A percentile compares a stretch with the other conserved stretches of the same genome.
These are phyloP conservation scores for Arthrobotrys musiformis DNA, from an alignment of 2,329 filamentous ascomycete species.

Conservation along the genomic window DNA sequence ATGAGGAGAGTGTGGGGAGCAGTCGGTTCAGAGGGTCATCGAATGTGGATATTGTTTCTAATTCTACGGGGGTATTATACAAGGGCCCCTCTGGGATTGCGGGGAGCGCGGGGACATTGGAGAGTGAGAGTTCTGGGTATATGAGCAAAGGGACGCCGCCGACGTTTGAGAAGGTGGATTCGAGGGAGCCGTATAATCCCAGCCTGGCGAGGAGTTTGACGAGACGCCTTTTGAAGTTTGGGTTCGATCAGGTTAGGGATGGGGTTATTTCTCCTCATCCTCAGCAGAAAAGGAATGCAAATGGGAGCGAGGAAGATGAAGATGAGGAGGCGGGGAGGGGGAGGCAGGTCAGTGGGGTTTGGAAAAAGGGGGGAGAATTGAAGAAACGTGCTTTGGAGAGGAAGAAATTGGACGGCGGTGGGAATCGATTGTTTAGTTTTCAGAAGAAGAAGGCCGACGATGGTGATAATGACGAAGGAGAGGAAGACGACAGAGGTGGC, in stretches of 20 bases:
- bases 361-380: conserved; percentile 36
- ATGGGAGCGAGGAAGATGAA: not conserved
- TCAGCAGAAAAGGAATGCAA: not conserved
- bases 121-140: conserved; percentile 23
- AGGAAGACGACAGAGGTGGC: not conserved
- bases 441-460: conserved; percentile 20
- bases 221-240: conserved; percentile 44
- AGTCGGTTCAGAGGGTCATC: conserved; percentile 18
- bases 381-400: conserved; percentile 43
- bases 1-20: conserved; percentile 46
- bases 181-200: conserved; percentile 36
- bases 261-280: conserved; percentile 11
- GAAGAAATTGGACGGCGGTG: conserved; percentile 3
- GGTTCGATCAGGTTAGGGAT: conserved; percentile 40
- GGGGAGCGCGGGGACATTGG: conserved; percentile 9
- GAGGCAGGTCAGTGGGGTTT: conserved; percentile 20
- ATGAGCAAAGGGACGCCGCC: conserved; percentile 37
- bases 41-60: not conserved
- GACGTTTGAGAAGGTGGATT: conserved; percentile 42
- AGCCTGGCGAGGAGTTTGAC: conserved; percentile 48
- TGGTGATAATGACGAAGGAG: not conserved
- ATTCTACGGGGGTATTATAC: not conserved
- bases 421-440: conserved; percentile 36
- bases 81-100: not conserved
- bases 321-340: not conserved